Conservation (phyloP, 768 basidiomycete species). For the Obba rivulosa region DNA sequence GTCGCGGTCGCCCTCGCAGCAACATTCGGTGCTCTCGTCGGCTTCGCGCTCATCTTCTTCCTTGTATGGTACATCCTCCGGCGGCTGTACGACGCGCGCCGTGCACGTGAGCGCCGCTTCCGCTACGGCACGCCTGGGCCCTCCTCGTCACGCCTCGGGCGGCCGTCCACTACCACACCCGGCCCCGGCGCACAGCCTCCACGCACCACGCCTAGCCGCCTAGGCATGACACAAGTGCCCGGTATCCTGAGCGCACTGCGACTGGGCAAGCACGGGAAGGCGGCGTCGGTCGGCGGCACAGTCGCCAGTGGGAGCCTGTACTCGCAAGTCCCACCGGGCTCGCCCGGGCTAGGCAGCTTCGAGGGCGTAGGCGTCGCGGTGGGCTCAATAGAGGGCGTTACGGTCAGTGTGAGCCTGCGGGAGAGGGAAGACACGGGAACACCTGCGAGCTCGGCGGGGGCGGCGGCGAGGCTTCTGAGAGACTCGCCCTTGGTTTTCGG, state of each 20-base stretch:
- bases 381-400: too few relatives aligned
- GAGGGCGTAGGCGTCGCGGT: background rate
- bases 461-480: slow-evolving; percentile 13
- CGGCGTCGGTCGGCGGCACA: background rate
- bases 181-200: background rate
- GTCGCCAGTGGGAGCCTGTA: background rate
- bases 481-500: slow-evolving; percentile 8
- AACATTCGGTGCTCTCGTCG: slow-evolving; percentile 19
- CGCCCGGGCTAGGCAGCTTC: background rate
- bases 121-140: slow-evolving; percentile 13
- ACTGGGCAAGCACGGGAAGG: background rate
- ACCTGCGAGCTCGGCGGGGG: background rate
- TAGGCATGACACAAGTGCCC: background rate
- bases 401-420: background rate
- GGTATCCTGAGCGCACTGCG: background rate
- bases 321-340: background rate
- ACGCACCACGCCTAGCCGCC: too few relatives aligned
- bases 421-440: background rate
- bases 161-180: background rate
- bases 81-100: slow-evolving; percentile 8
- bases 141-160: slow-evolving; percentile 4
- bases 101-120: slow-evolving; percentile 17
- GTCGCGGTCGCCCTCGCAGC: slow-evolving; percentile 12
- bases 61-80: slow-evolving; percentile 13
- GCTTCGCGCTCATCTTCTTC: slow-evolving; percentile 9